These are phyloP conservation scores for Saccharomyces uvarum DNA, from an alignment of 1,139 yeast species.

Conservation along the genomic window DNA sequence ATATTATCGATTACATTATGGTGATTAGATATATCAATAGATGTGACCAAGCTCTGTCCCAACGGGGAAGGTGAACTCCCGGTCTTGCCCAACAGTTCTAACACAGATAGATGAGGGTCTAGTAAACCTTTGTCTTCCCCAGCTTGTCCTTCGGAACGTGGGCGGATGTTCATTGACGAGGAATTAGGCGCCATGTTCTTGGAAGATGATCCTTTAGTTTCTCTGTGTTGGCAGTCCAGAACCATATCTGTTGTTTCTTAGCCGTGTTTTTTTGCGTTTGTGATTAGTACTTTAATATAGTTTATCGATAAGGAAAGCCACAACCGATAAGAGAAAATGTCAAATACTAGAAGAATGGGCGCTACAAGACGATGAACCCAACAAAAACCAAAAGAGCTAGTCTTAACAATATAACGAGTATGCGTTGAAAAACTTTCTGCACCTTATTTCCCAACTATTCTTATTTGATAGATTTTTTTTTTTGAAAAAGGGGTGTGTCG, in stretches of 20 bases:
- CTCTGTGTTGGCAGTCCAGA: background rate
- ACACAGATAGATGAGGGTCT: slow-evolving; percentile 29
- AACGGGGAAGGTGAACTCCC: slow-evolving; percentile 3
- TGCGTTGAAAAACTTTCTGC: background rate
- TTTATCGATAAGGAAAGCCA: background rate
- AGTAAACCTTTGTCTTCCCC: slow-evolving; percentile 14
- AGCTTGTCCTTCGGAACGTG: background rate
- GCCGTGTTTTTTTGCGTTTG: background rate
- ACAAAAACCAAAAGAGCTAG: background rate
- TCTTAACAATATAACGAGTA: background rate
- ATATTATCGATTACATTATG: slow-evolving; percentile 10
- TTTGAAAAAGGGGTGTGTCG: background rate
- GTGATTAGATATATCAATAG: slow-evolving; percentile 1
- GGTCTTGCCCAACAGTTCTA: slow-evolving; percentile 18
- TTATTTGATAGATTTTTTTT: background rate
- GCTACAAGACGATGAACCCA: background rate
- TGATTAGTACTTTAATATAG: background rate
- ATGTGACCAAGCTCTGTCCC: slow-evolving; percentile 1
- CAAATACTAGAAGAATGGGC: background rate
- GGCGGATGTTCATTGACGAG: background rate
- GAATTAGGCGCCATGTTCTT: background rate
- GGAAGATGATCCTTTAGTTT: background rate
- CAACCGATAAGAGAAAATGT: background rate
- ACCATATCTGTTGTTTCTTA: background rate
- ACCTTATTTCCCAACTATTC: background rate